These are phyloP conservation scores for Rugonectria rugulosa DNA, from an alignment of 2,329 filamentous ascomycete species.

Conservation along the genomic window DNA sequence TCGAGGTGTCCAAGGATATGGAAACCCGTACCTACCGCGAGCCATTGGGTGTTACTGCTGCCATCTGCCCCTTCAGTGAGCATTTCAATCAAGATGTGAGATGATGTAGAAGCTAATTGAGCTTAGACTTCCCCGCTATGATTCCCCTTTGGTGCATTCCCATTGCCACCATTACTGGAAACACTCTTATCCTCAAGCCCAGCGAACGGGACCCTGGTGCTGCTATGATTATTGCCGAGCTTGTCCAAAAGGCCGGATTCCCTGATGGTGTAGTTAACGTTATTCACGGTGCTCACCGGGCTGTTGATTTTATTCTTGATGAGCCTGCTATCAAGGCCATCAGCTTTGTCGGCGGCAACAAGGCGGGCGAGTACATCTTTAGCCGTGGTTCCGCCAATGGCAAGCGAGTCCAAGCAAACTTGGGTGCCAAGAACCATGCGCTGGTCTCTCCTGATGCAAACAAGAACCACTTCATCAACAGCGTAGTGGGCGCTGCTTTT, in stretches of 20 bases:
- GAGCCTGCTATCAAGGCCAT: constrained; percentile 86
- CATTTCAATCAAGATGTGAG: constrained; percentile 20
- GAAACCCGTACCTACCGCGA: constrained; percentile 85
- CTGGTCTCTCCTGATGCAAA: constrained; percentile 86
- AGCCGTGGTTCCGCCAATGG: constrained; percentile 80
- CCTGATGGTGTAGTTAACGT: constrained; percentile 84
- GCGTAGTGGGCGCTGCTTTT: constrained; percentile 83
- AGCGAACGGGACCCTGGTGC: constrained; percentile 86
- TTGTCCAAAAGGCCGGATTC: constrained; percentile 82
- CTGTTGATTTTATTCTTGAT: constrained; percentile 87
- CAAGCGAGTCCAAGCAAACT: constrained; percentile 87
- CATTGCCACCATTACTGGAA: constrained; percentile 83
- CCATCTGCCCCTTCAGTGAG: constrained; percentile 88
- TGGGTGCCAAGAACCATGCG: constrained; percentile 89
- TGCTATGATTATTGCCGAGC: constrained; percentile 84
- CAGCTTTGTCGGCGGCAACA: constrained; percentile 86
- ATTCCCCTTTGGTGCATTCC: constrained; percentile 92
- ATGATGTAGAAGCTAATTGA: constrained; percentile 17
- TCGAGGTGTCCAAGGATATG: constrained; percentile 91
- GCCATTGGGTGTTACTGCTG: constrained; percentile 80
- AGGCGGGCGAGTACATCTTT: constrained; percentile 89
- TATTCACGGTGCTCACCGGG: constrained; percentile 80
- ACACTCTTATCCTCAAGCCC: constrained; percentile 85
- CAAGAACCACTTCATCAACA: constrained; percentile 89
- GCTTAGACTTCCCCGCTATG: constrained; percentile 87